Evolutionary conservation across 768 basidiomycete species (phyloP), one percentile per base, ranked within the genome.

Genomic region (Strobilomyces echinocephalus): DNA sequence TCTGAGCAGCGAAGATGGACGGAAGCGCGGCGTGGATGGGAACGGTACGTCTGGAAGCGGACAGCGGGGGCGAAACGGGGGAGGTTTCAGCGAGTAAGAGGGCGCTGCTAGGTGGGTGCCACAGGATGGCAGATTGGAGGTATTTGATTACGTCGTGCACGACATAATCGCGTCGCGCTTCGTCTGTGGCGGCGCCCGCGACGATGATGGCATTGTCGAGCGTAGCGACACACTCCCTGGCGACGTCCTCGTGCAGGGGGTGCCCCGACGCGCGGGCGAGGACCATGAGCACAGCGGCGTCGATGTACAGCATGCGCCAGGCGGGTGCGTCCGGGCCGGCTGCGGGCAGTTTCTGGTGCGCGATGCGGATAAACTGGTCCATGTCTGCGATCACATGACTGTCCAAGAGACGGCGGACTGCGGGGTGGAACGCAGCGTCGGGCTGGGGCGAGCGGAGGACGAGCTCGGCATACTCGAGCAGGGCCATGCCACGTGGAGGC

Each of bases 201-300:
- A 95, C 77, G 56, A 98, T 84, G 57, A 97, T 84, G 1, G 87
- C 85, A 58, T 76, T 77, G 64, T 99, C 97, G 24, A 97, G 72
- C 14, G 76, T 70, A 6, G 74, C 72, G 36, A 97, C 78, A 21
- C 79, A 74, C 42, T 73, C 74, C 55, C 73, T 56, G 11, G 70
- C 73, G 3, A 62, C 58, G 9, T 59, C 43, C n/a, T 62, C 62
- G 46, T 58, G 53, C 9, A 63, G 44, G 1, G 11, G 24, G 4
- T 55, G 54, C 1, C 45, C 49, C 4, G 63, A 58, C 30, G 61
- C 48, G 59, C 75, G 70, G 31, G 71, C 63, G 60, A 87, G 70
- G 5, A 75, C 74, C 55, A 75, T 76, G 39, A 91, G 67, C 38
- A 95, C 72, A 49, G 78, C 80, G 10, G 83, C 77, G 60, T 95